Evolutionary conservation across 139 green algal species (phyloP), one percentile per base, ranked within the genome.

Genomic region (Haematococcus sp.): DNA sequence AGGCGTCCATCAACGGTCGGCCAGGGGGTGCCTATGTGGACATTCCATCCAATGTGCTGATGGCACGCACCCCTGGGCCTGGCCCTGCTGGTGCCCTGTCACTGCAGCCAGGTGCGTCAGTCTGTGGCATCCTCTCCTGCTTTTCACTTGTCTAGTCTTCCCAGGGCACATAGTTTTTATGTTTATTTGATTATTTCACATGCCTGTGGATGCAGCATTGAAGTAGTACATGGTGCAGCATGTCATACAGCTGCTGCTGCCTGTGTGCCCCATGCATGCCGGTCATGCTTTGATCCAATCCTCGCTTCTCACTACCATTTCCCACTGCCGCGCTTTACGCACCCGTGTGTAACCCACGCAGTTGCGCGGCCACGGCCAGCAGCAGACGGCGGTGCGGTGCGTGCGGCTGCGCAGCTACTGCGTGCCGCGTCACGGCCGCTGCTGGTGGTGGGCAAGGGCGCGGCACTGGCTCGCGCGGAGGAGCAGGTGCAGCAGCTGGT

Each of bases 21-120:
- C 90, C 88, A 0, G 91, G 91, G 1, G 83, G 78, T 7, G 76
- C 83, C 0, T 96, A 96, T 27, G 76, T 96, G 23, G 91, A 94
- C 75, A 31, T 96, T 1, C 91, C 91, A 2, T 86, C 86, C n/a
- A 81, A 93, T 64, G 59, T 94, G 19, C 77, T 94, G 15, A 81
- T 90, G 64, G 23, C 61, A 3, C 56, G 68, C 2, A 4, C 27
- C 19, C 28, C 68, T 40, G 66, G 35, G 5, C 15, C 33, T 33
- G 19, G 61, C 17, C 63, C 63, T 35, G 4, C 58, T 34, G 34
- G 3, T 11, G 34, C 58, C 58, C 28, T 28, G 58, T 65, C n/a
- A 33, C 54, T 61, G 54, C 54, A 5, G 17, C 17, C 54, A 22
- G 17, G 27, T 25, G 54, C 54, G 27, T 61, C 16, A 15, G 54